A percentile compares a stretch with the other conserved stretches of the same genome.
Conservation (phyloP, 768 basidiomycete species). For the Austroboletus festivus region DNA sequence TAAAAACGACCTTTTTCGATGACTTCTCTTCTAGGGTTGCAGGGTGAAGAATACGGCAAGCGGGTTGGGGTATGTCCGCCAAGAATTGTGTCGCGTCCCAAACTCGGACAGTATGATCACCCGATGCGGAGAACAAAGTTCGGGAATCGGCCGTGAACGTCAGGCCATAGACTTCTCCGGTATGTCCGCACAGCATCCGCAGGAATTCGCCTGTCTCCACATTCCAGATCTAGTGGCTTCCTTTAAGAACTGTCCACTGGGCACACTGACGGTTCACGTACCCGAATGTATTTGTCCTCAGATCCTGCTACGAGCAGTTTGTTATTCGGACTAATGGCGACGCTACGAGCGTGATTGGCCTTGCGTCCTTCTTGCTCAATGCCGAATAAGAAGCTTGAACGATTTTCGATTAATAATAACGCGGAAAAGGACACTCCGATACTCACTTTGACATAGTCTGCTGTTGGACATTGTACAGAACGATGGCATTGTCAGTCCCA, state of each 20-base stretch:
- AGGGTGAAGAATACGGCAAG: slow-evolving; percentile 20
- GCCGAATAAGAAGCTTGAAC: slow-evolving; percentile 26
- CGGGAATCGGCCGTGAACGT: slow-evolving; percentile 35
- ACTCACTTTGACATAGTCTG: slow-evolving; percentile 30
- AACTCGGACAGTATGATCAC: slow-evolving; percentile 34
- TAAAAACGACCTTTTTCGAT: slow-evolving; percentile 26
- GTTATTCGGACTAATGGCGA: slow-evolving; percentile 31
- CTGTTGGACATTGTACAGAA: slow-evolving; percentile 26
- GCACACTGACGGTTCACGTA: slow-evolving; percentile 12
- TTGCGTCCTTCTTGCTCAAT: slow-evolving; percentile 16
- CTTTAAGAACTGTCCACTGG: background rate
- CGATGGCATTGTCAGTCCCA: slow-evolving; percentile 30
- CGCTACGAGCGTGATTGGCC: slow-evolving; percentile 33
- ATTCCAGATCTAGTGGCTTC: slow-evolving; percentile 25
- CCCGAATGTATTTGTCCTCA: slow-evolving; percentile 34
- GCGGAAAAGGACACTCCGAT: slow-evolving; percentile 1
- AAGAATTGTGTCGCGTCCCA: slow-evolving; percentile 32
- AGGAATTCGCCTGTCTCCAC: slow-evolving; percentile 25
- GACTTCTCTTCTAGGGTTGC: slow-evolving; percentile 12
- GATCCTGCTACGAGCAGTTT: slow-evolving; percentile 32
- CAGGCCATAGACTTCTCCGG: slow-evolving; percentile 35
- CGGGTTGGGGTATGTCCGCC: slow-evolving; percentile 17
- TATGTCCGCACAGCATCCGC: slow-evolving; percentile 32
- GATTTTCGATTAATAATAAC: background rate
- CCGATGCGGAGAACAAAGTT: slow-evolving; percentile 35